Evolutionary conservation across 164 flowering plant genomes (phyloP), one percentile per base, ranked within the genome.

Genomic region (Cinnamomum chago): DNA sequence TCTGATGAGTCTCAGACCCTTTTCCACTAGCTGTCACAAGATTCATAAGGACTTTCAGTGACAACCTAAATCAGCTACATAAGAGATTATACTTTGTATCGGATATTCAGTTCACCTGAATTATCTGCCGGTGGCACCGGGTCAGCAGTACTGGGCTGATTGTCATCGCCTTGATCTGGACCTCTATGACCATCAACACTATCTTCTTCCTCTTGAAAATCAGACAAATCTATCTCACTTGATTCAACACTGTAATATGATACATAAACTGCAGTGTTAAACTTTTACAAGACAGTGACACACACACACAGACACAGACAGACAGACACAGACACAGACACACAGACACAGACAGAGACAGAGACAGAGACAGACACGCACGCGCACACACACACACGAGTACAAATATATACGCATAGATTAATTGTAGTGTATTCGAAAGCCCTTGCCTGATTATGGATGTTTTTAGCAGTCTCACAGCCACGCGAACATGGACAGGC

Each of bases 171-270:
- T 76, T 80, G 83, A 15, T 77, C 90, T 65, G 83, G 25, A 64
- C 33, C 82, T 78, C 77, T 72, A 64, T 70, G 77, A 70, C 67
- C 83, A 71, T 70, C 82, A 76, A 76, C 81, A 58, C 68, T 76
- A 76, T 60, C 82, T 65, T 80, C 79, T 40, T 55, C 60, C 62
- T 85, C 92, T 82, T 93, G 93, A 82, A 93, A 93, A 81, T 93
- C 97, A 73, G 99, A 93, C 22, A 95, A 85, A 84, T 95, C 99
- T 72, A 95, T 89, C 85, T 92, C 96, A 75, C 86, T 84, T 2
- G 99, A 93, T 81, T 93, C 98, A 81, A 95, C 99, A 85, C 98
- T 95, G 87, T 76, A 62, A 11, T 5, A 9, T 18, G 23, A 12
- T 17, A 66, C n/a, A 50, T 6, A 55, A 55, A 20, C 22, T 33